phyloP scores from a whole-genome alignment of 78 protist genomes.

The Planoprotostelium fungivorum region DNA sequence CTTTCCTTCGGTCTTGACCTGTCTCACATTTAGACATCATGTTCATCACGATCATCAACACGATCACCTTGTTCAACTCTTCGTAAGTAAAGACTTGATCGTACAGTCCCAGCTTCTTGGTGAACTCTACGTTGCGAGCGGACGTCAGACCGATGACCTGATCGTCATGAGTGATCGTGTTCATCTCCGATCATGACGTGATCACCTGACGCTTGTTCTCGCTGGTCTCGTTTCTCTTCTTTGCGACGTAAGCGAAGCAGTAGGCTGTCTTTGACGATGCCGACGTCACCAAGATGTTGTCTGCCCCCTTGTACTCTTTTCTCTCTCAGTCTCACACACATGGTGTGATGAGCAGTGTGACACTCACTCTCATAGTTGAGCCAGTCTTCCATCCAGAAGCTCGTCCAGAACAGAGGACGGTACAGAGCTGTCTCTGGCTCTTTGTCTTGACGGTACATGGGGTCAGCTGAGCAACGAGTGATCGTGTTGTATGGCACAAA shows the following conservation, averaged over 20 bases:
- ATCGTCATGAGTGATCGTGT: too few relatives aligned
- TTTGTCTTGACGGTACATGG: background rate
- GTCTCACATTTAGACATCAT: background rate
- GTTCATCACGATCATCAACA: too few relatives aligned
- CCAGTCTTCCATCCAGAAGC: background rate
- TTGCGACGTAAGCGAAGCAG: background rate
- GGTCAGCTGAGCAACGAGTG: background rate
- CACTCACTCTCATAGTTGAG: background rate
- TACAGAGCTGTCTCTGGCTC: background rate
- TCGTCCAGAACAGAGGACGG: background rate
- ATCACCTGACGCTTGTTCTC: too few relatives aligned
- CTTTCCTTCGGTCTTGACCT: background rate
- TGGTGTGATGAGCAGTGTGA: background rate
- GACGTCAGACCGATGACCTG: background rate
- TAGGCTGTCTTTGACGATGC: background rate
- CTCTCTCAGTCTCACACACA: background rate
- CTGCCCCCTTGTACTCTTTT: background rate
- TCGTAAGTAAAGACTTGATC: background rate
- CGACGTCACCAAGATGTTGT: background rate
- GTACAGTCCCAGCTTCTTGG: background rate
- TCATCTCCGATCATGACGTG: too few relatives aligned
- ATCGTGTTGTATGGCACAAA: conserved; percentile 1
- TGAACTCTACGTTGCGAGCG: background rate
- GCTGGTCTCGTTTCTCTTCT: background rate
- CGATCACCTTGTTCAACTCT: background rate